Percentiles rank a stretch among this genome's conserved stretches.
phyloP scores from a whole-genome alignment of 2,329 filamentous ascomycete genomes.

The Fusarium hostae region DNA sequence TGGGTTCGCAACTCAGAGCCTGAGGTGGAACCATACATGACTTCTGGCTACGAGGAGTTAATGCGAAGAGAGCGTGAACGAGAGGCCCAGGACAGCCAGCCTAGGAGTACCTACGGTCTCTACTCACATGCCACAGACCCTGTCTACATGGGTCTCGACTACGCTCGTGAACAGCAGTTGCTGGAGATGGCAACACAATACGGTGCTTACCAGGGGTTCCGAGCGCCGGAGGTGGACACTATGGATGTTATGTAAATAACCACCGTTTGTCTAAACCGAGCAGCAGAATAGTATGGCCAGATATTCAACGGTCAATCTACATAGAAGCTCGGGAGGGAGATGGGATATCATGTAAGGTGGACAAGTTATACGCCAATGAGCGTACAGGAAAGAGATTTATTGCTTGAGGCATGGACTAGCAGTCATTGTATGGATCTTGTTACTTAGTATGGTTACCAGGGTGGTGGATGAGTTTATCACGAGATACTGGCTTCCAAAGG shows the following conservation, averaged over 20 bases:
- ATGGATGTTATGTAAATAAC: conserved; percentile 58
- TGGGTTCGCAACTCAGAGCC: conserved; percentile 57
- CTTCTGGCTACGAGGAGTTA: conserved; percentile 79
- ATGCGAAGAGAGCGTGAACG: conserved; percentile 71
- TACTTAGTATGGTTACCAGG: conserved; percentile 23
- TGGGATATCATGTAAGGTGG: conserved; percentile 6
- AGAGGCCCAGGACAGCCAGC: conserved; percentile 46
- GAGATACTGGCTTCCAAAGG: conserved; percentile 19
- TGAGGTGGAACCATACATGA: conserved; percentile 84
- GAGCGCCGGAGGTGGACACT: conserved; percentile 58
- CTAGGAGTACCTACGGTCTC: conserved; percentile 57
- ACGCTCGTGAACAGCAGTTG: conserved; percentile 61
- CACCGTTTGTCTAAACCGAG: conserved; percentile 1
- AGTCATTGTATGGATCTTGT: conserved; percentile 25
- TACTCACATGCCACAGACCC: conserved; percentile 74
- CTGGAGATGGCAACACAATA: conserved; percentile 76
- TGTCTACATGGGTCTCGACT: conserved; percentile 67
- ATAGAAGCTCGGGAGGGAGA: conserved; percentile 13
- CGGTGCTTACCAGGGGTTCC: conserved; percentile 66
- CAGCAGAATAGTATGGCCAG: conserved; percentile 30
- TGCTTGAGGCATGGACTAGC: conserved; percentile 7
- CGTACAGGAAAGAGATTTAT: conserved; percentile 2
- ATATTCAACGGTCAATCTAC: conserved; percentile 11
- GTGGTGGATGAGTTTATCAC: conserved; percentile 30
- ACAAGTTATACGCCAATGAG: not conserved